These are phyloP conservation scores for Quercus wislizeni DNA, from an alignment of 306 rosid species.

Conservation along the genomic window DNA sequence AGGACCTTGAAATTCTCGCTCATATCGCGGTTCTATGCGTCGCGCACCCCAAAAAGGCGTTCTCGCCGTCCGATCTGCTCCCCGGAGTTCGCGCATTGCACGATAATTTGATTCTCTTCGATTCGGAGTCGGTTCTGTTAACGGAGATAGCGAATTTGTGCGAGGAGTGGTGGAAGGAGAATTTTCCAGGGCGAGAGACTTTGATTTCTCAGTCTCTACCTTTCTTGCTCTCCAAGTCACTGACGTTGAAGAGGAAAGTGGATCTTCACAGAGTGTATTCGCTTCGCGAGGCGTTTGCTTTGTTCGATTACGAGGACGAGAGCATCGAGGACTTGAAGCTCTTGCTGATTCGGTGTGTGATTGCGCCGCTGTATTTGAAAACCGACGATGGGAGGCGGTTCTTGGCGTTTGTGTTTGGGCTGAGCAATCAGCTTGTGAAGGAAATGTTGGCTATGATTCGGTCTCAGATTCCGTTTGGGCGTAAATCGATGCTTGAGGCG, in stretches of 20 bases:
- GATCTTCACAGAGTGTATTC: conserved; percentile 73
- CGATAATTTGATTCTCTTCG: conserved; percentile 59
- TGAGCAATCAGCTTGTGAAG: conserved; percentile 64
- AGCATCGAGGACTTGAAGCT: conserved; percentile 77
- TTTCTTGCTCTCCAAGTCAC: conserved; percentile 59
- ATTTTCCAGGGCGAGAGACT: conserved; percentile 50
- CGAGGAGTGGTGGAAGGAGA: conserved; percentile 93
- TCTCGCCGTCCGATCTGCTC: conserved; percentile 44
- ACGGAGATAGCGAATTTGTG: conserved; percentile 53
- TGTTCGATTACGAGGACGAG: conserved; percentile 83
- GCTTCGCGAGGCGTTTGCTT: conserved; percentile 67
- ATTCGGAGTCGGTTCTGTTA: conserved; percentile 51
- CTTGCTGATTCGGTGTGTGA: conserved; percentile 59
- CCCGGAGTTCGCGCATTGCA: conserved; percentile 63
- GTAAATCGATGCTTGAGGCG: conserved; percentile 86
- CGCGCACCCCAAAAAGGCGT: conserved; percentile 56
- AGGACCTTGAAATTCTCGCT: conserved; percentile 50
- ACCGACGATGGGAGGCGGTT: conserved; percentile 79
- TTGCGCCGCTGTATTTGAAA: conserved; percentile 73
- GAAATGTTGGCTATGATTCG: conserved; percentile 78
- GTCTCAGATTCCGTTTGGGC: conserved; percentile 83
- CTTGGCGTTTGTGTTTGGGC: conserved; percentile 61
- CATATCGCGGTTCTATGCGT: conserved; percentile 49
- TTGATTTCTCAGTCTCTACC: conserved; percentile 81
- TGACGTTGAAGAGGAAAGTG: conserved; percentile 67